Evolutionary conservation across 176 grass and related monocot genomes (phyloP), one percentile per base, ranked within the genome.

Genomic region (Musa troglodytarum): DNA sequence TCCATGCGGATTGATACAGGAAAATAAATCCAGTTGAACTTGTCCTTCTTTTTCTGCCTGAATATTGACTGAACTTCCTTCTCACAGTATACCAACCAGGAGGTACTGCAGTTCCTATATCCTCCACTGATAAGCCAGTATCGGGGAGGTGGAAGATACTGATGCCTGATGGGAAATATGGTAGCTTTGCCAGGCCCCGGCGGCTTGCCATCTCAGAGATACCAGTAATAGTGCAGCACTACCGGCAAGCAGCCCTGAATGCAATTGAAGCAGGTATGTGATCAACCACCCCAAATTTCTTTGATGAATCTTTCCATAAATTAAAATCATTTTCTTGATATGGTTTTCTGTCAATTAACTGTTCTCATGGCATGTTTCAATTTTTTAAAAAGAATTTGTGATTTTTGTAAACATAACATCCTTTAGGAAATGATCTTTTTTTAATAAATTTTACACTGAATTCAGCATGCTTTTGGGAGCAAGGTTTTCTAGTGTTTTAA

Each of bases 121-220:
- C 95, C 13, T 94, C 90, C 0, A 99, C 88, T 1, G 86, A 92
- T 54, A 92, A 99, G 69, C 88, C 95, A 28, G 89, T 99, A 78
- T 94, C 90, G 50, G 56, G 80, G 34, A 87, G 95, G 28, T 92
- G 95, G 81, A 91, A 79, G 76, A 89, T 99, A 84, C 56, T 99
- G 79, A 81, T 99, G 90, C 95, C 95, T 21, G 90, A 94, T 84
- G 95, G 86, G 17, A 87, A 81, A 26, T 84, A 94, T 19, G 90
- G 86, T 50, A 94, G 55, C 58, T 87, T 89, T 65, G 86, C 90
- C 50, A 76, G 67, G 1, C 95, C 95, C 10, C 79, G 74, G 71
- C 78, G 82, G 63, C 84, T 99, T n/a, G 51, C 79, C 21, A 73
- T 74, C 24, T 77, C 73, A 0, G 90, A 99, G 74, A 85, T 99